Percentiles rank a stretch among this genome's conserved stretches.
phyloP scores from a whole-genome alignment of 1,284 basidiomycete species.

The Ceratobasidium theobromae region DNA sequence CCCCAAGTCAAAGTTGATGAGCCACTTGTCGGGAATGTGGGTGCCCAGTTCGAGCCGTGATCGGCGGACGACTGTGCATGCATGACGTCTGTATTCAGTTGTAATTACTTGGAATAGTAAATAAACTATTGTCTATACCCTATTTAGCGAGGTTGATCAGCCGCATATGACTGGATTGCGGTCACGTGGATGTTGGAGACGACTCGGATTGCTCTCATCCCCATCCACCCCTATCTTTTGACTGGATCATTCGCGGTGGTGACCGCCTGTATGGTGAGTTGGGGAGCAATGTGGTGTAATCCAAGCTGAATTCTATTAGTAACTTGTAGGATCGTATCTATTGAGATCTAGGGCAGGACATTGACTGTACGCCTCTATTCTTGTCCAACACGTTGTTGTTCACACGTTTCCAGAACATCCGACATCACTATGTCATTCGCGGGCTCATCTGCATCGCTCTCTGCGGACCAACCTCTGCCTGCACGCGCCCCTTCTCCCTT shows the following conservation, averaged over 20 bases:
- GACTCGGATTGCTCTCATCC: background rate
- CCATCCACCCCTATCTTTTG: constrained; percentile 15
- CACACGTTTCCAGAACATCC: constrained; percentile 26
- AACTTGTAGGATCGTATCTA: too few relatives aligned
- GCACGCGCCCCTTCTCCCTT: constrained; percentile 20
- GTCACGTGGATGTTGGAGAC: constrained; percentile 29
- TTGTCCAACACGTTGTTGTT: constrained; percentile 7
- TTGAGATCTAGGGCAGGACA: background rate
- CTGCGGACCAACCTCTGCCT: background rate
- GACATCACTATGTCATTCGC: constrained; percentile 15
- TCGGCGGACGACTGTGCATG: background rate
- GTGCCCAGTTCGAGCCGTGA: background rate
- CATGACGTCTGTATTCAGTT: too few relatives aligned
- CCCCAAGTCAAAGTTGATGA: constrained; percentile 17
- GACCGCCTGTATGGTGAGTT: constrained; percentile 12
- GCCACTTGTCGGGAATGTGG: constrained; percentile 7
- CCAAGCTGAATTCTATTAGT: too few relatives aligned
- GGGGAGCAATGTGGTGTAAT: too few relatives aligned
- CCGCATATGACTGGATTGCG: background rate
- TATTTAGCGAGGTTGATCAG: background rate
- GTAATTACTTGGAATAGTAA: background rate
- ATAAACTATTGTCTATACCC: background rate
- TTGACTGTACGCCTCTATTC: background rate
- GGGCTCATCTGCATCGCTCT: constrained; percentile 17
- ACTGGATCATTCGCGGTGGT: background rate